Base-by-base conservation (phyloP, 345 rosid species). In the Acer saccharum region DNA sequence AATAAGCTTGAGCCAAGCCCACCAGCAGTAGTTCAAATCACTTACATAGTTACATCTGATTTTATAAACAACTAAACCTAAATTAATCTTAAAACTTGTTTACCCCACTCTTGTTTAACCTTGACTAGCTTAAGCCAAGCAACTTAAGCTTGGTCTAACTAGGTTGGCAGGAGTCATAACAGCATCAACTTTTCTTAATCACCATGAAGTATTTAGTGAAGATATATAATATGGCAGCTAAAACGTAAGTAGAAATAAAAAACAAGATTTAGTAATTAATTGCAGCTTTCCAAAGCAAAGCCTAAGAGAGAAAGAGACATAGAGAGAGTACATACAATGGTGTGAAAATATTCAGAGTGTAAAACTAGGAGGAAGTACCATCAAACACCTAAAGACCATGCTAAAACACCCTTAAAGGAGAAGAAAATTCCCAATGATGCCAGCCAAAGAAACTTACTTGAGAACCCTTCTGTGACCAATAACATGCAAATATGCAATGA, bases 391-490 rank as follows among this genome's bases (percentile, higher is more conserved):
- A 54, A 44, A 54, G 62, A 46, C 55, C 17, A 29, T 14, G 55
- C 64, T 11, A 41, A 20, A 20, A 76, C 29, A 6, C 29, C 46
- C 60, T 48, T 12, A 16, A 76, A 18, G 68, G 7, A 57, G 61
- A 44, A 75, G 48, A 32, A 50, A 63, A 39, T 44, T 75, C 46
- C 43, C 63, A 63, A 79, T 61, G 70, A 81, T 23, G 76, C 48
- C 63, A 75, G 57, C 27, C 14, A 35, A 78, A 80, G 66, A 63
- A 46, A 89, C 90, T 90, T 87, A 90, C 98, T 83, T 95, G 98
- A 83, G 93, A 90, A 76, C 90, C 92, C 85, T 88, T 92, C 71
- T 86, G 86, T 70, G 97, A 89, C 88, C 91, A 92, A 84, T 90
- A 95, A 77, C 91, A 83, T 18, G 87, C 89, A 71, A 95, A 77